Conservation (phyloP, 192 early-diverging fungal species). For the Umbelopsis sp. region DNA sequence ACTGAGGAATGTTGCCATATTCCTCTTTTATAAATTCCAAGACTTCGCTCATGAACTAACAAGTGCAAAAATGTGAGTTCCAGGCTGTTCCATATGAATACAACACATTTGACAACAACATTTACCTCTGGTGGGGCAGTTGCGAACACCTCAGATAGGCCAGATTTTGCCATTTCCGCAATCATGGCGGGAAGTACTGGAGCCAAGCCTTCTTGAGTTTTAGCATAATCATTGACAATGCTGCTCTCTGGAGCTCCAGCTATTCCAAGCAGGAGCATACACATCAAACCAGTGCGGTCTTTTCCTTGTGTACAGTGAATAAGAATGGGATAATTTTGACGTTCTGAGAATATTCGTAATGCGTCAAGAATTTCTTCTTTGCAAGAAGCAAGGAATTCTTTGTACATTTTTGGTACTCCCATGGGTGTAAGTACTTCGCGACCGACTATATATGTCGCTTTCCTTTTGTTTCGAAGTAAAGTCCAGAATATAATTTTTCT, state of each 20-base stretch:
- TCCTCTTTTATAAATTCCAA: constrained; percentile 26
- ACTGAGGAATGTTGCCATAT: constrained; percentile 26
- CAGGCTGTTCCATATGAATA: not conserved
- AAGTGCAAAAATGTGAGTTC: not conserved
- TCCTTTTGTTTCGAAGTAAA: not conserved
- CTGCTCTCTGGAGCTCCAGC: constrained; percentile 53
- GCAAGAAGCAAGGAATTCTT: constrained; percentile 50
- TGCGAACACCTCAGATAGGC: constrained; percentile 54
- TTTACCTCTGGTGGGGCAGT: constrained; percentile 53
- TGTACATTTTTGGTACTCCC: constrained; percentile 55
- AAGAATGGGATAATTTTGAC: constrained; percentile 58
- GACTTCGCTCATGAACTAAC: constrained; percentile 33
- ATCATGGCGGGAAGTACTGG: constrained; percentile 49
- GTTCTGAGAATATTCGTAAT: constrained; percentile 54
- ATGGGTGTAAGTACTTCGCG: constrained; percentile 34
- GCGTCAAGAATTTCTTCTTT: constrained; percentile 51
- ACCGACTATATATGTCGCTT: constrained; percentile 21
- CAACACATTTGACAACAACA: not conserved
- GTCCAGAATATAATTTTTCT: constrained; percentile 18
- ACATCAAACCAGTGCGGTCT: constrained; percentile 67
- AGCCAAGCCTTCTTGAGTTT: constrained; percentile 46
- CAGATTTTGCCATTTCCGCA: constrained; percentile 54
- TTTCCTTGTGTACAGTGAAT: constrained; percentile 74
- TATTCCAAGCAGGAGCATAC: constrained; percentile 56
- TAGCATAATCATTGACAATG: constrained; percentile 61